These are phyloP conservation scores for Pyrus pyrifolia DNA, from an alignment of 306 rosid species.

Conservation along the genomic window DNA sequence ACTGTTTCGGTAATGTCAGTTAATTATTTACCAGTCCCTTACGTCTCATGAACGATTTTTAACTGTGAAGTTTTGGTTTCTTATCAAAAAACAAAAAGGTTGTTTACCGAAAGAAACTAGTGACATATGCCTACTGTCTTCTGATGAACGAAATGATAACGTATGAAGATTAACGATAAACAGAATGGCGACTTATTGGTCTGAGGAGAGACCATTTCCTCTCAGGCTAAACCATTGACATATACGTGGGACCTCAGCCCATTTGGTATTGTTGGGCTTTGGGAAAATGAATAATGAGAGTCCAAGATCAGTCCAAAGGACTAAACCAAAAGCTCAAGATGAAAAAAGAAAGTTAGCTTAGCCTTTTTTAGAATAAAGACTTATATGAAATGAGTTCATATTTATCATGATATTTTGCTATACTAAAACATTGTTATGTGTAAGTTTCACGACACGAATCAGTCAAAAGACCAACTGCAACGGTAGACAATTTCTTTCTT, in stretches of 20 bases:
- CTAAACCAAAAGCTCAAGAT: too few relatives aligned
- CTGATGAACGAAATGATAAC: not conserved
- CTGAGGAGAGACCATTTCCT: not conserved
- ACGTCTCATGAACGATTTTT: too few relatives aligned
- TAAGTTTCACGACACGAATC: not conserved
- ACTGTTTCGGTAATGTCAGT: not conserved
- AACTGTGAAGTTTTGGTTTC: not conserved
- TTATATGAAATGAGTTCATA: too few relatives aligned
- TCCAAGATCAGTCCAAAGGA: not conserved
- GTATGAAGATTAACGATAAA: not conserved
- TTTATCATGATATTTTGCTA: too few relatives aligned
- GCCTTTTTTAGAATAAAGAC: accelerated
- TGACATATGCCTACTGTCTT: not conserved
- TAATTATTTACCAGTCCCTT: not conserved
- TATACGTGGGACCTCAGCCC: not conserved
- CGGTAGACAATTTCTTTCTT: not conserved
- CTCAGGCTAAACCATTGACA: not conserved
- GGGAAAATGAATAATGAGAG: not conserved
- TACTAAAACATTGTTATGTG: too few relatives aligned
- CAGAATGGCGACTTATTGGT: not conserved
- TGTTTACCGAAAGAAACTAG: not conserved
- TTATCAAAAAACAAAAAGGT: not conserved
- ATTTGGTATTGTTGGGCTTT: not conserved
- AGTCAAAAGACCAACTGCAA: not conserved
- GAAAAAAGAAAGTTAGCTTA: too few relatives aligned